Evolutionary conservation across 768 basidiomycete genomes (phyloP).

Genomic region (Leucosporidium yakuticum): DNA sequence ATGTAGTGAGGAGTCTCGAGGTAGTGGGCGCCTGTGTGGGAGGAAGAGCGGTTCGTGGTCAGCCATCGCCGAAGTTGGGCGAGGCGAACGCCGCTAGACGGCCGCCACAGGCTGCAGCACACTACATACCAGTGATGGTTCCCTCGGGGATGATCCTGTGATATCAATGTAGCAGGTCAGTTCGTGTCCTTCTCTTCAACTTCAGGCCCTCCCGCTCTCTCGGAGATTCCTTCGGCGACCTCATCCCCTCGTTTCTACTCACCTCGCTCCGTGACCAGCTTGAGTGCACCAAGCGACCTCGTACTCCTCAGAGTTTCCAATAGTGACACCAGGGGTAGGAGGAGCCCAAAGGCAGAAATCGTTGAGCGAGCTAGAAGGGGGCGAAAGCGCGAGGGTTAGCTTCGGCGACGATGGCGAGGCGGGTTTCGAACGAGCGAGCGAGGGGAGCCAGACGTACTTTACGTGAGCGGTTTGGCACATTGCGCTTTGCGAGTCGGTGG

Average conservation of each 20-base stretch:
- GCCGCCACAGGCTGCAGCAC: no score
- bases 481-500: constrained; percentile 53
- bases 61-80: no score
- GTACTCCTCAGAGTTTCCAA: constrained; percentile 44
- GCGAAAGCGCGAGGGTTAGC: not conserved
- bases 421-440: not conserved
- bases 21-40: constrained; percentile 61
- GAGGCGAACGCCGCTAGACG: no score
- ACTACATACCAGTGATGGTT: constrained; percentile 15
- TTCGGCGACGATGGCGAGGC: not conserved
- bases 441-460: not conserved
- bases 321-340: constrained; percentile 16
- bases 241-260: no score
- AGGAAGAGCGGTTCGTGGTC: no score
- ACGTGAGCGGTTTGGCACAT: constrained; percentile 47
- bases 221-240: no score
- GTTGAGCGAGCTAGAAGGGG: not conserved
- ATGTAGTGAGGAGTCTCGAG: constrained; percentile 69
- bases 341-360: constrained; percentile 32
- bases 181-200: not conserved
- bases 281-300: constrained; percentile 47
- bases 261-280: not conserved
- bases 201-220: not conserved
- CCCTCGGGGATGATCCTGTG: constrained; percentile 38
- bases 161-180: constrained; percentile 20